A percentile compares a stretch with the other conserved stretches of the same genome.
Evolutionary conservation across 768 basidiomycete genomes (phyloP).

Genomic region (Lactifluus hygrophoroides): DNA sequence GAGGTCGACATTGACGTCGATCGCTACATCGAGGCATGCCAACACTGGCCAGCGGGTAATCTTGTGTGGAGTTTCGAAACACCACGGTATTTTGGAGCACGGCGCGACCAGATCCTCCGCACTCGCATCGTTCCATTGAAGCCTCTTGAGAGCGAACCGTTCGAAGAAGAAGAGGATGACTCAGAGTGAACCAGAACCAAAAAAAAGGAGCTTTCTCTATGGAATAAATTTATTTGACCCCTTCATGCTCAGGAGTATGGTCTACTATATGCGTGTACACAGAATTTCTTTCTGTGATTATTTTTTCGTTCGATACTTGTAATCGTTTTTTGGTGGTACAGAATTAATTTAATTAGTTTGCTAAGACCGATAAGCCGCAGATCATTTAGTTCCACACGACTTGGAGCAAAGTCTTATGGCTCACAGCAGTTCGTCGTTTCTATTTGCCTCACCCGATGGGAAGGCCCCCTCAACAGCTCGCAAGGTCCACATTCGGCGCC

Average conservation of each 20-base stretch:
- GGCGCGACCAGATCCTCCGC: conserved; percentile 39
- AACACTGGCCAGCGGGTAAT: conserved; percentile 56
- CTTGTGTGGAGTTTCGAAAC: conserved; percentile 64
- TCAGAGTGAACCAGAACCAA: too few species aligned
- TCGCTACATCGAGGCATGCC: conserved; percentile 46
- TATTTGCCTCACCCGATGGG: conserved; percentile 52
- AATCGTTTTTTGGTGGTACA: too few species aligned
- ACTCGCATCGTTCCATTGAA: conserved; percentile 19
- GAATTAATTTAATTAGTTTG: background rate
- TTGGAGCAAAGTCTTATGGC: background rate
- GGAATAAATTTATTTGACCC: background rate
- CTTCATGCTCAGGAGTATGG: background rate
- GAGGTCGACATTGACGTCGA: conserved; percentile 43
- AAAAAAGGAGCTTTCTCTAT: too few species aligned
- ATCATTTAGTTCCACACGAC: background rate
- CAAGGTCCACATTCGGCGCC: conserved; percentile 62
- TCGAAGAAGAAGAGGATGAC: conserved; percentile 7
- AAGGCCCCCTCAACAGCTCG: conserved; percentile 46
- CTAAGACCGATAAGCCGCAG: background rate
- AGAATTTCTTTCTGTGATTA: too few species aligned
- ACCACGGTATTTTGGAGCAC: conserved; percentile 55
- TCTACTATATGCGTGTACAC: background rate
- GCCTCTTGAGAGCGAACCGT: conserved; percentile 19
- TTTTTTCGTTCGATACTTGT: background rate
- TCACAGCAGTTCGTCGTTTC: conserved; percentile 38